These are phyloP conservation scores for Arthroderma sp. DNA, from an alignment of 2,329 filamentous ascomycete genomes.

Conservation along the genomic window DNA sequence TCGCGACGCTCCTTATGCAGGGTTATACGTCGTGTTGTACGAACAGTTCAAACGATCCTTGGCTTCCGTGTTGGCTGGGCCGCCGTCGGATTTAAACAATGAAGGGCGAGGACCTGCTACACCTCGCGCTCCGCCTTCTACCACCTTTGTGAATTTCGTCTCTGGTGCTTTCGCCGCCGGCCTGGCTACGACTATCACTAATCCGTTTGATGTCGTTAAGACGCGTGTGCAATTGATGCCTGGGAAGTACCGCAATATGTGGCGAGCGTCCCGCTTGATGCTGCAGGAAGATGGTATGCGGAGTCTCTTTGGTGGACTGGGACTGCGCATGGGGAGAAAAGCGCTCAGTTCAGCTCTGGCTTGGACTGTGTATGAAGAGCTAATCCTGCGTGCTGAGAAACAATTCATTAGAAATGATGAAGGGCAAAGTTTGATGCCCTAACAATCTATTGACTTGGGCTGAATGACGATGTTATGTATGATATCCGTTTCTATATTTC, in stretches of 20 bases:
- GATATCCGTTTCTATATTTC: neutral
- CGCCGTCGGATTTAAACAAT: neutral
- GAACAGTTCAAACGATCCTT: conserved; percentile 42
- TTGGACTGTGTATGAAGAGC: conserved; percentile 93
- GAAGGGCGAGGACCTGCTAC: neutral
- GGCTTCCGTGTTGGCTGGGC: conserved; percentile 14
- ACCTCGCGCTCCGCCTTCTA: conserved; percentile 2
- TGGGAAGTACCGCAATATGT: conserved; percentile 65
- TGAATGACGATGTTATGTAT: neutral
- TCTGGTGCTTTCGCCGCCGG: conserved; percentile 71
- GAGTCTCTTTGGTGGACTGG: conserved; percentile 74
- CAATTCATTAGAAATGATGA: conserved; percentile 20
- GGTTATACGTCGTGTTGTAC: conserved; percentile 87
- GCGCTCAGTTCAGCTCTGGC: conserved; percentile 87
- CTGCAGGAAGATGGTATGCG: conserved; percentile 64
- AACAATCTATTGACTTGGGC: neutral
- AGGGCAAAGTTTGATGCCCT: conserved; percentile 7
- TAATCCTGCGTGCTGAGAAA: conserved; percentile 59
- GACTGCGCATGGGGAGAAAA: conserved; percentile 77
- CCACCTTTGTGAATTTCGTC: conserved; percentile 66
- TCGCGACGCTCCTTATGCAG: conserved; percentile 91
- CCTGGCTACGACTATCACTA: conserved; percentile 75
- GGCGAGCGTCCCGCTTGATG: conserved; percentile 65
- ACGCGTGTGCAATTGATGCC: conserved; percentile 88
- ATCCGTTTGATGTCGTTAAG: conserved; percentile 94